A percentile compares a stretch with the other conserved stretches of the same genome.
Conservation (phyloP, 306 rosid species). For the Lathyrus sativus region DNA sequence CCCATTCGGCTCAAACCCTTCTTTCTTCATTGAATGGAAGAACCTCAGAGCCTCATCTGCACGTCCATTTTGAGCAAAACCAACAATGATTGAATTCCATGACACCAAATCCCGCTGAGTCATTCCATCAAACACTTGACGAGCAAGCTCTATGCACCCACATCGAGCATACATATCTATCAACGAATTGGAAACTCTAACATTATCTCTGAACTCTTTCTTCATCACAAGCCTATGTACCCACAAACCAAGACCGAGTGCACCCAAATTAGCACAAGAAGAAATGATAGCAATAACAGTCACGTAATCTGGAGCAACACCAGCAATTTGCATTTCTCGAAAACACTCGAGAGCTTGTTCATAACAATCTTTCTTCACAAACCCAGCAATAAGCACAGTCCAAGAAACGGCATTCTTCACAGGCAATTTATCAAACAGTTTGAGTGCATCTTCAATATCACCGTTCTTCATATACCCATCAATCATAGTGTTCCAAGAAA, state of each 20-base stretch:
- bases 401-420: constrained; percentile 68
- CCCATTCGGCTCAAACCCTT: constrained; percentile 72
- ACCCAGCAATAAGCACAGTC: constrained; percentile 85
- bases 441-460: constrained; percentile 48
- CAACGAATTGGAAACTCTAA: constrained; percentile 63
- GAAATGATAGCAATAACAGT: constrained; percentile 74
- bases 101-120: constrained; percentile 58
- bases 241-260: constrained; percentile 81
- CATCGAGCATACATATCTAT: constrained; percentile 88
- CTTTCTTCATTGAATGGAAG: constrained; percentile 64
- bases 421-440: constrained; percentile 82
- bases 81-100: constrained; percentile 89
- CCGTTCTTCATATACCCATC: constrained; percentile 74
- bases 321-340: constrained; percentile 69
- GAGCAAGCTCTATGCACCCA: constrained; percentile 74
- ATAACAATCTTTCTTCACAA: constrained; percentile 57
- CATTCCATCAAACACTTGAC: constrained; percentile 67
- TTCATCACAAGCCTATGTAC: constrained; percentile 55
- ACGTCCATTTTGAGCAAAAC: constrained; percentile 74
- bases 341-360: constrained; percentile 77
- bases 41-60: constrained; percentile 68
- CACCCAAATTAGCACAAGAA: constrained; percentile 85
- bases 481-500: constrained; percentile 83
- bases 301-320: constrained; percentile 73
- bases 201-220: constrained; percentile 49